Conservation (phyloP, 805 yeast species). For the Saturnispora ahearnii region DNA sequence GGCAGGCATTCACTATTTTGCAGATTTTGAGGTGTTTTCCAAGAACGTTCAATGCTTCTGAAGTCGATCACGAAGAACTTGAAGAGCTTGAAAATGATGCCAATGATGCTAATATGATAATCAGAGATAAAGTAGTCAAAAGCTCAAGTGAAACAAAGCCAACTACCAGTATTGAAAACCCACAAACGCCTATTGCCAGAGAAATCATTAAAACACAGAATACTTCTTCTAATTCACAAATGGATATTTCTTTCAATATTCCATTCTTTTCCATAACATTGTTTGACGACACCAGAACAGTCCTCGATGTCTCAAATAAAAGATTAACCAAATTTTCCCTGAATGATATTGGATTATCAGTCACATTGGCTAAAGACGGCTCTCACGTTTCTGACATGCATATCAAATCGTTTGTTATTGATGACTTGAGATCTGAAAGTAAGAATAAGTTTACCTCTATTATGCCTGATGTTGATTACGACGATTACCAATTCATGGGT, state of each 20-base stretch:
- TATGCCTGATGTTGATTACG: conserved; percentile 59
- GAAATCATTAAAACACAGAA: background rate
- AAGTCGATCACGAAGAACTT: conserved; percentile 34
- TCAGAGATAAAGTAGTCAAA: conserved; percentile 15
- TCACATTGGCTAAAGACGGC: conserved; percentile 45
- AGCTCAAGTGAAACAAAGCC: conserved; percentile 11
- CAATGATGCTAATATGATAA: conserved; percentile 46
- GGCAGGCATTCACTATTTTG: conserved; percentile 53
- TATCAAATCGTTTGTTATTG: conserved; percentile 65
- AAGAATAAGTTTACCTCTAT: conserved; percentile 71
- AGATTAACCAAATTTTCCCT: conserved; percentile 51
- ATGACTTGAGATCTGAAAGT: conserved; percentile 55
- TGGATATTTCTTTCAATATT: conserved; percentile 46
- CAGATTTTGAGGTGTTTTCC: conserved; percentile 48
- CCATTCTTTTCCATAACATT: conserved; percentile 57
- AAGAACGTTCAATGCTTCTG: conserved; percentile 39
- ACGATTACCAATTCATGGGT: conserved; percentile 64
- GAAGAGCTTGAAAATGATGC: conserved; percentile 59
- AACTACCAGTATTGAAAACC: background rate
- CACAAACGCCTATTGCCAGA: conserved; percentile 1
- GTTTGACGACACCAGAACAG: conserved; percentile 41
- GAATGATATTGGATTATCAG: conserved; percentile 44
- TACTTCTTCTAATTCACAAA: background rate
- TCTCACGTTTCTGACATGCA: conserved; percentile 52
- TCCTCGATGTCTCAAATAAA: conserved; percentile 29